Evolutionary conservation across 1,284 basidiomycete species (phyloP).

Genomic region (Malassezia equina): DNA sequence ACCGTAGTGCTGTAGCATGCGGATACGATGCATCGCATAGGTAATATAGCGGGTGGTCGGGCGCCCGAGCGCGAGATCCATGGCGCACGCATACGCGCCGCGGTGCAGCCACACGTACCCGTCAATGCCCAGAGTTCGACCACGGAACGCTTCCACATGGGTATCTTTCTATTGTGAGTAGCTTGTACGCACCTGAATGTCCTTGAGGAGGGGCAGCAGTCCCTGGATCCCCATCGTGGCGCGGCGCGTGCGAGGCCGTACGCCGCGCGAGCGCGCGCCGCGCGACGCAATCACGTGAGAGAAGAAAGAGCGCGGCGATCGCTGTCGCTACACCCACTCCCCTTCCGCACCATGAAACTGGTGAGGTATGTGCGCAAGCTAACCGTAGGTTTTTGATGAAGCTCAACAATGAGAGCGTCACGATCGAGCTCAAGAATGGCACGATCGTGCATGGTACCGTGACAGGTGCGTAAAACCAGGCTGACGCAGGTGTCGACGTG

Average conservation of each 20-base stretch:
- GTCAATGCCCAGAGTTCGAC: slow-evolving; percentile 60
- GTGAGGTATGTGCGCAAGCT: slow-evolving; percentile 30
- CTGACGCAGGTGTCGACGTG: slow-evolving; percentile 36
- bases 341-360: slow-evolving; percentile 41
- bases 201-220: slow-evolving; percentile 81
- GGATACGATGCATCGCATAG: slow-evolving; percentile 84
- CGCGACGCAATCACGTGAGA: slow-evolving; percentile 3
- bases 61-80: slow-evolving; percentile 72
- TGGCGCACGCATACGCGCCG: slow-evolving; percentile 78
- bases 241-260: not conserved
- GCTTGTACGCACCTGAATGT: slow-evolving; percentile 53
- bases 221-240: slow-evolving; percentile 68
- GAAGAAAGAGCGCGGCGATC: not conserved
- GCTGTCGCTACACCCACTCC: not conserved
- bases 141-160: slow-evolving; percentile 29
- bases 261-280: slow-evolving; percentile 1
- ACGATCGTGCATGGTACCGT: slow-evolving; percentile 92
- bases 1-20: slow-evolving; percentile 70
- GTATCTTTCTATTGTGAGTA: slow-evolving; percentile 15
- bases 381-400: slow-evolving; percentile 89
- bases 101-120: slow-evolving; percentile 97
- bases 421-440: slow-evolving; percentile 95
- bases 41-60: slow-evolving; percentile 78
- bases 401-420: slow-evolving; percentile 97
- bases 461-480: slow-evolving; percentile 60